These are phyloP conservation scores for Stagonosporopsis rhizophila DNA, from an alignment of 2,329 filamentous ascomycete species.

Conservation along the genomic window DNA sequence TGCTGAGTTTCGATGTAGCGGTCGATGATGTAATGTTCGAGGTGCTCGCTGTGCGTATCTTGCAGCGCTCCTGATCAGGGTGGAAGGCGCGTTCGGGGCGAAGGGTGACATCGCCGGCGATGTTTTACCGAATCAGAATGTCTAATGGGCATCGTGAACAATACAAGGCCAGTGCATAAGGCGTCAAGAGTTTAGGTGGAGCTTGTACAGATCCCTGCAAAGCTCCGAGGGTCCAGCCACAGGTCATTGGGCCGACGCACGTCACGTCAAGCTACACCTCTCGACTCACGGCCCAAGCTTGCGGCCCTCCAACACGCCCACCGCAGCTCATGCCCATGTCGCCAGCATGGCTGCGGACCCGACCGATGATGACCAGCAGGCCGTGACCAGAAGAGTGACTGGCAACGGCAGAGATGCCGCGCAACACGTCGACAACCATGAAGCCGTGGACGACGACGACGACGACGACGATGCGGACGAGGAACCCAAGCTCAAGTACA, in stretches of 20 bases:
- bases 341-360: conserved; percentile 51
- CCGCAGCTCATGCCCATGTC: conserved; percentile 45
- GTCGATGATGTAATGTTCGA: conserved; percentile 9
- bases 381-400: conserved; percentile 11
- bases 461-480: conserved; percentile 79
- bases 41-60: conserved; percentile 15
- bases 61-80: conserved; percentile 5
- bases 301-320: conserved; percentile 24
- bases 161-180: conserved; percentile 7
- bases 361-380: conserved; percentile 35
- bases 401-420: conserved; percentile 7
- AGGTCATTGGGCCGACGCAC: conserved; percentile 16
- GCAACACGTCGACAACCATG: conserved; percentile 12
- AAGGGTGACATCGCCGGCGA: conserved; percentile 10
- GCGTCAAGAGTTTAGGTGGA: conserved; percentile 13
- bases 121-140: neutral
- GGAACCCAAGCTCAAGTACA: conserved; percentile 93
- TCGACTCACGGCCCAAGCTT: conserved; percentile 24
- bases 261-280: conserved; percentile 34
- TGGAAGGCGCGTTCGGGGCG: conserved; percentile 1
- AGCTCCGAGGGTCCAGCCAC: conserved; percentile 13
- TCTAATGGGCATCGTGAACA: conserved; percentile 3
- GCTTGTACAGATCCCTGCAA: conserved; percentile 17
- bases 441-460: conserved; percentile 36
- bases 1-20: conserved; percentile 13